A percentile compares a stretch with the other conserved stretches of the same genome.
These are phyloP conservation scores for Myotisia sp. DNA, from an alignment of 2,329 filamentous ascomycete species.

Conservation along the genomic window DNA sequence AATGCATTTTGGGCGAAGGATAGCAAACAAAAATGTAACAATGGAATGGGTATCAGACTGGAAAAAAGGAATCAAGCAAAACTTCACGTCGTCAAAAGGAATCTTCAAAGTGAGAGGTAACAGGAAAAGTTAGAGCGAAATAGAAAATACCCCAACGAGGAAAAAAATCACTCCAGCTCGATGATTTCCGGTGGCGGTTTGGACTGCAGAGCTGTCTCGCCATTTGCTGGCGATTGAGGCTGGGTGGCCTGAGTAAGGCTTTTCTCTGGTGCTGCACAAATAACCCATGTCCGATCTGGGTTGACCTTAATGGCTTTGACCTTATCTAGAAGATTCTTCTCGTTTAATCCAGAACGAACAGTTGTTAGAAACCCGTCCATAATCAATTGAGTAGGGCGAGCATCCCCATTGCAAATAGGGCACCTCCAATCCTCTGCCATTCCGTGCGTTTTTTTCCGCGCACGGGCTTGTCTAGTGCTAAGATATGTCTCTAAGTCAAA, in stretches of 20 bases:
- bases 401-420: slow-evolving; percentile 66
- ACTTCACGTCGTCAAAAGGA: no score
- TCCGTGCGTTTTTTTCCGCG: slow-evolving; percentile 21
- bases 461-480: slow-evolving; percentile 40
- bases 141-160: no score
- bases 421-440: slow-evolving; percentile 58
- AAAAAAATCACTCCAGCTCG: slow-evolving; percentile 12
- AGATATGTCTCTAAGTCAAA: slow-evolving; percentile 83
- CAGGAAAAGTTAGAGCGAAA: no score
- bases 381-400: slow-evolving; percentile 54
- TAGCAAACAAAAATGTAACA: no score
- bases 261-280: slow-evolving; percentile 26
- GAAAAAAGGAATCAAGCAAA: no score
- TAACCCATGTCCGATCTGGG: slow-evolving; percentile 51
- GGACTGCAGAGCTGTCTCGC: neutral
- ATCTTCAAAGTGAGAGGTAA: no score
- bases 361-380: slow-evolving; percentile 60
- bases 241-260: neutral
- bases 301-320: slow-evolving; percentile 50
- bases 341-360: slow-evolving; percentile 44
- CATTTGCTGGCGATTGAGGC: neutral
- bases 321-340: slow-evolving; percentile 34
- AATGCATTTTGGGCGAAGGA: no score
- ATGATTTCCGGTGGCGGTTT: slow-evolving; percentile 10
- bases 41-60: no score